phyloP scores from a whole-genome alignment of 208 protist species.

The Lotmaria passim region DNA sequence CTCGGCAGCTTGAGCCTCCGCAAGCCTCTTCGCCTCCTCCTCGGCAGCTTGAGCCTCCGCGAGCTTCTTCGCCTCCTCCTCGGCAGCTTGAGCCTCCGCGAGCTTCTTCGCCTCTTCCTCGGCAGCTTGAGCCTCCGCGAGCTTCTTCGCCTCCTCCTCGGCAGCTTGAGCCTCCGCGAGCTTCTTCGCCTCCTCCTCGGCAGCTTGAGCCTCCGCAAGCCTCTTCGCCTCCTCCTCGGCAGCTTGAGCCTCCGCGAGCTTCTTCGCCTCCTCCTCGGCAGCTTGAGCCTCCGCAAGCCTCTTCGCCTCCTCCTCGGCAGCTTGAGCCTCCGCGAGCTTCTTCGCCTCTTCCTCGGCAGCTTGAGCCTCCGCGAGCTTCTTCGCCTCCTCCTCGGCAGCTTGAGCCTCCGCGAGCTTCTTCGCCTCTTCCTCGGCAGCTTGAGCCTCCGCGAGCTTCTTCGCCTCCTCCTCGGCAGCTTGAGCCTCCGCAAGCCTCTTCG shows the following conservation, averaged over 20 bases:
- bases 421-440: background rate
- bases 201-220: background rate
- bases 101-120: no score
- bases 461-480: slow-evolving; percentile 6
- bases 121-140: slow-evolving; percentile 3
- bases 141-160: slow-evolving; percentile 12
- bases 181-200: background rate
- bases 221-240: background rate
- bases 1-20: background rate
- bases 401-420: background rate
- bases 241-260: background rate
- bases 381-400: background rate
- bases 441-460: slow-evolving; percentile 9
- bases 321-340: background rate
- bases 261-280: background rate
- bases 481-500: background rate
- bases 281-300: background rate
- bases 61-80: background rate
- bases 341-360: slow-evolving; percentile 14
- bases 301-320: background rate
- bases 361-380: background rate
- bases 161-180: background rate
- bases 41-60: background rate
- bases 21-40: background rate
- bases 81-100: background rate